phyloP scores from a whole-genome alignment of 495 filamentous ascomycete genomes.

The Emericellopsis terricola region DNA sequence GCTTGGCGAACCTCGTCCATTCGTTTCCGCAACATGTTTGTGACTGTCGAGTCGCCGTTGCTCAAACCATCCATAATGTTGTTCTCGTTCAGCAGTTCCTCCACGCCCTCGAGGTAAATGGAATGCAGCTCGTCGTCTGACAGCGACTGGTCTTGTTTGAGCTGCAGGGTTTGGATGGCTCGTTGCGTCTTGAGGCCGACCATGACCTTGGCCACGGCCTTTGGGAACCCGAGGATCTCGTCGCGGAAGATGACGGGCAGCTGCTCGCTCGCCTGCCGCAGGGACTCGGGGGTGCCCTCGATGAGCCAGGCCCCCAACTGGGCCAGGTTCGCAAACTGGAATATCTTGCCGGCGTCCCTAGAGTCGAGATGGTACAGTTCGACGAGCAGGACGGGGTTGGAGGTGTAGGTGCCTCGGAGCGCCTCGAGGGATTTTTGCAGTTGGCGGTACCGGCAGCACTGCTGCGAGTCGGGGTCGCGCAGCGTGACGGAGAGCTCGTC shows the following conservation, averaged over 20 bases:
- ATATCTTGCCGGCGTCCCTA: constrained; percentile 46
- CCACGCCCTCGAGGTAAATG: constrained; percentile 55
- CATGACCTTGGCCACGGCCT: constrained; percentile 52
- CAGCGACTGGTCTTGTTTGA: constrained; percentile 39
- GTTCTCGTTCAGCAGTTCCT: constrained; percentile 37
- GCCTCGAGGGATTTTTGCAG: constrained; percentile 68
- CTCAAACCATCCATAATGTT: constrained; percentile 25
- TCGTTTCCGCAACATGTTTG: not conserved
- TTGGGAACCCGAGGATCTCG: constrained; percentile 46
- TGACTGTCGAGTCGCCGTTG: not conserved
- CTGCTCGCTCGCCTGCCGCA: constrained; percentile 66
- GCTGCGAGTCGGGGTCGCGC: constrained; percentile 54
- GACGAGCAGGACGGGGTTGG: constrained; percentile 50
- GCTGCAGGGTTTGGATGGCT: constrained; percentile 51
- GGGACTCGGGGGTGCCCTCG: constrained; percentile 64
- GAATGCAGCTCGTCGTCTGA: constrained; percentile 52
- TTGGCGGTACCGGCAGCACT: constrained; percentile 61
- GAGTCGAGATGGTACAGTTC: constrained; percentile 62
- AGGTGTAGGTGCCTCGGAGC: constrained; percentile 62
- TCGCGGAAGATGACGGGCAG: constrained; percentile 61
- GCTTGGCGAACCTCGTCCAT: not conserved
- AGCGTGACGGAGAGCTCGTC: constrained; percentile 56
- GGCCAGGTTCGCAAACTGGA: constrained; percentile 75
- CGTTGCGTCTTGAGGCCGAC: constrained; percentile 77
- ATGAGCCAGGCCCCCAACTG: constrained; percentile 72